Evolutionary conservation across 352 stramenopile species (phyloP).

Genomic region (Globisporangium nunn): DNA sequence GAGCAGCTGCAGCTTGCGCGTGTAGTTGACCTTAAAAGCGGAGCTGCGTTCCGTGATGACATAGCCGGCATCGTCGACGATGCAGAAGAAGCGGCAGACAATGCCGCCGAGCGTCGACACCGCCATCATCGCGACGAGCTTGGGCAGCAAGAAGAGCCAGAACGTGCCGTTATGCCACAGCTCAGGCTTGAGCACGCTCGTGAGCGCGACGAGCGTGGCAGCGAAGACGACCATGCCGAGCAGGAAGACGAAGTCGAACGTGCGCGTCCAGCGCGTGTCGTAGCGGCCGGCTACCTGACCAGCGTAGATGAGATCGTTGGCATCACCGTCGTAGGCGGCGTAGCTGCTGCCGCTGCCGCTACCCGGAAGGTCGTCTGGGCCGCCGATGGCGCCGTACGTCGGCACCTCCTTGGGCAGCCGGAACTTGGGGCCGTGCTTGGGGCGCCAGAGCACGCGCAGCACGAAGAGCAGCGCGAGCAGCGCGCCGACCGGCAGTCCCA

Average conservation of each 20-base stretch:
- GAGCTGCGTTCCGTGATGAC: constrained; percentile 80
- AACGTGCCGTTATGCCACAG: constrained; percentile 67
- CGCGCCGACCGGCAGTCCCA: constrained; percentile 54
- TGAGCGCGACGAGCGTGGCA: constrained; percentile 38
- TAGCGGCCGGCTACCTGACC: constrained; percentile 72
- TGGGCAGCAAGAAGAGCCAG: constrained; percentile 74
- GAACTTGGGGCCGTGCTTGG: constrained; percentile 69
- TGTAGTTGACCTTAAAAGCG: constrained; percentile 86
- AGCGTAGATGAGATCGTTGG: constrained; percentile 80
- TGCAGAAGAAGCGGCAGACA: constrained; percentile 77
- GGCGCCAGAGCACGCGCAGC: constrained; percentile 69
- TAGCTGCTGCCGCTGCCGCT: constrained; percentile 30
- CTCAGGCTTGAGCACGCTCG: constrained; percentile 41
- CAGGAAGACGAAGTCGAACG: constrained; percentile 80
- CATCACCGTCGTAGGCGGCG: constrained; percentile 63
- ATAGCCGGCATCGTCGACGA: constrained; percentile 76
- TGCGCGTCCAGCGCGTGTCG: constrained; percentile 78
- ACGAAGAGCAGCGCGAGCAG: constrained; percentile 51
- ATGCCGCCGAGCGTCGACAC: constrained; percentile 72
- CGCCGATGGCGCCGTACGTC: constrained; percentile 62
- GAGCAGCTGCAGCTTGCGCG: constrained; percentile 72
- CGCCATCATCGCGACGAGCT: constrained; percentile 77
- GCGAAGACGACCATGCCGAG: constrained; percentile 55
- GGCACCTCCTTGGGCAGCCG: constrained; percentile 69
- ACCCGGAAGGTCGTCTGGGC: constrained; percentile 34